Conservation (phyloP, 2,329 filamentous ascomycete species). For the Penicillium sp. region DNA sequence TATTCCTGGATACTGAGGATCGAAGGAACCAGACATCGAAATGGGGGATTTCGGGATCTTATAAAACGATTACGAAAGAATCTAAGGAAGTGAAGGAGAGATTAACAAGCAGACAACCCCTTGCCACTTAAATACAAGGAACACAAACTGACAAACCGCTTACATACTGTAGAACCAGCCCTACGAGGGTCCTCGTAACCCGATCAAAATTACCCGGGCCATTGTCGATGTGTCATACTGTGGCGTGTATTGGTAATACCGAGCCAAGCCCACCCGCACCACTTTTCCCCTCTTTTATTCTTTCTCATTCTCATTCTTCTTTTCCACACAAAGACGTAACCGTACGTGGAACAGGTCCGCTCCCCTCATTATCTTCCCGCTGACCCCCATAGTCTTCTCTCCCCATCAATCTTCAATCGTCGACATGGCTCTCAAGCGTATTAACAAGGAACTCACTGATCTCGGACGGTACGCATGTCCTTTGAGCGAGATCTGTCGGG, state of each 20-base stretch:
- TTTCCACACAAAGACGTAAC: conserved; percentile 32
- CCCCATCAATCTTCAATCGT: conserved; percentile 30
- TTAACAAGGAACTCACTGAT: conserved; percentile 56
- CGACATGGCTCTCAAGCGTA: conserved; percentile 53
- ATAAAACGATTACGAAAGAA: not conserved
- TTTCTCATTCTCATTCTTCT: conserved; percentile 31
- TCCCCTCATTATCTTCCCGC: conserved; percentile 1
- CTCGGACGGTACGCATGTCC: conserved; percentile 47
- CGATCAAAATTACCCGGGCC: not conserved
- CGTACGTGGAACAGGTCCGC: conserved; percentile 18
- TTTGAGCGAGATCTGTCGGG: not conserved
- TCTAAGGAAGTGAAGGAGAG: not conserved
- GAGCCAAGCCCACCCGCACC: conserved; percentile 13
- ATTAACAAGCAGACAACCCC: not conserved
- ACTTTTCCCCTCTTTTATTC: conserved; percentile 24
- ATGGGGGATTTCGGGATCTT: not conserved
- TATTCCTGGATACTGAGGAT: not conserved
- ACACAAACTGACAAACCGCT: not conserved
- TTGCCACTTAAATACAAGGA: not conserved
- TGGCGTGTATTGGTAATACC: conserved; percentile 25
- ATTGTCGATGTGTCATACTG: conserved; percentile 19
- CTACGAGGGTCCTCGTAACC: not conserved
- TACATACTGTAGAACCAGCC: not conserved
- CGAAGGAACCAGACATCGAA: not conserved
- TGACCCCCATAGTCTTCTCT: conserved; percentile 14